Evolutionary conservation across 345 rosid species (phyloP).

Genomic region (Syzygium aqueum): DNA sequence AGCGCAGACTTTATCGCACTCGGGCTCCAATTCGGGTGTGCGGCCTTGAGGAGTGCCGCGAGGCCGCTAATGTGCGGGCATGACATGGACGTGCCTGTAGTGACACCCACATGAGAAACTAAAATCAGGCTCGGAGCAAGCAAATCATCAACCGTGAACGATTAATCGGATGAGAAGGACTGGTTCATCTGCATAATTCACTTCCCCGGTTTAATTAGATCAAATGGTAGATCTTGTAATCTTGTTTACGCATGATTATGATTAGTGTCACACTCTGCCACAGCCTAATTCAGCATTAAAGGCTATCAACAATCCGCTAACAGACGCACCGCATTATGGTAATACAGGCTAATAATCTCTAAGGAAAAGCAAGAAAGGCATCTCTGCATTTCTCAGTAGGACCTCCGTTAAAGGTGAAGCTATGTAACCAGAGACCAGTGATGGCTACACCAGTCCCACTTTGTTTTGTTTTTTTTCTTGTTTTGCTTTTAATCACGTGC

Average conservation of each 20-base stretch:
- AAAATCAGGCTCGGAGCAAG: background rate
- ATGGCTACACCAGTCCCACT: background rate
- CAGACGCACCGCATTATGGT: background rate
- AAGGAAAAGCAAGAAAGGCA: background rate
- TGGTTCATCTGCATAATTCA: background rate
- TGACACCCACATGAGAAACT: background rate
- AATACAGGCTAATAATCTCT: background rate
- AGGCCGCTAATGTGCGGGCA: conserved; percentile 94
- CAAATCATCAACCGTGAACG: background rate
- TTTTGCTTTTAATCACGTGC: background rate
- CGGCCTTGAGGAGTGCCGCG: conserved; percentile 77
- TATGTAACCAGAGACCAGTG: background rate
- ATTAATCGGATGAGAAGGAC: background rate
- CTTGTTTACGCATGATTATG: background rate
- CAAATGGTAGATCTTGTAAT: background rate
- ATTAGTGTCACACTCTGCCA: background rate
- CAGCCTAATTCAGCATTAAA: background rate
- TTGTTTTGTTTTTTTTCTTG: fast-evolving
- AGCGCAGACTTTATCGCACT: conserved; percentile 84
- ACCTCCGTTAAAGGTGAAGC: background rate
- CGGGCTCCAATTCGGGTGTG: conserved; percentile 87
- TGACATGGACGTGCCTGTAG: conserved; percentile 87
- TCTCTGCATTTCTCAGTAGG: background rate
- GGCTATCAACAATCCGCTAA: background rate
- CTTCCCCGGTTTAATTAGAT: background rate